Base-by-base conservation (phyloP, 2,329 filamentous ascomycete species). In the Neophaeococcomyces mojaviensis region DNA sequence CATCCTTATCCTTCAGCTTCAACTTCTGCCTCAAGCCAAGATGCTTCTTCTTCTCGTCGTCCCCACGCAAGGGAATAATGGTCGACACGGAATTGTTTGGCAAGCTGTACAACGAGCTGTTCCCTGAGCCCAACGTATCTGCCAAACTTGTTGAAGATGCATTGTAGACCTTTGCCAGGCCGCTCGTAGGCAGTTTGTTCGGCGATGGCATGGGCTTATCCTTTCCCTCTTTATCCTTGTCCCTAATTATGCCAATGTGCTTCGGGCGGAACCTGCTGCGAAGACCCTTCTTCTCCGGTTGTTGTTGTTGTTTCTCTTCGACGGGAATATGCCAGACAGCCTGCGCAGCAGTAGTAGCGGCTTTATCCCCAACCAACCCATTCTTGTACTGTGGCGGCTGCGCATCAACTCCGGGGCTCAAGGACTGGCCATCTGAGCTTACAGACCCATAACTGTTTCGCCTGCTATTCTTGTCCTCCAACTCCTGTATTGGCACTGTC, bases 231-330 rank as follows among this genome's bases (percentile, higher is more conserved):
- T 63, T 54, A 48, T 79, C 74, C 55, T 76, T 79, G 36, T 80
- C 75, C 50, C 77, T 74, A n/a, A 74, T 76, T 13, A 80, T 73
- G 3, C 72, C 75, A 52, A 82, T 80, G 51, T 75, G 77, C 63
- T 82, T 82, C 2, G 79, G 79, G 57, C 82, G 82, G 59, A 84
- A 84, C 61, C 83, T 83, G 74, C 81, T 82, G 65, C 82, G 82
- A 31, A 77, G 77, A 58, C 74, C 75, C 49, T 74, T 70, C 57
- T 80, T 81, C 47, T 69, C 66, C 34, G n/a, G n/a, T n/a, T n/a
- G n/a, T n/a, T n/a, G n/a, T n/a, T n/a, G n/a, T n/a, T n/a, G n/a
- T n/a, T 61, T 62, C 46, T 67, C 64, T 22, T 58, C 51, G 3
- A 56, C 54, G 9, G 59, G 57, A 41, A 76, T 65, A 10, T 79